phyloP scores from a whole-genome alignment of 768 basidiomycete genomes.

The Boletus sp. region DNA sequence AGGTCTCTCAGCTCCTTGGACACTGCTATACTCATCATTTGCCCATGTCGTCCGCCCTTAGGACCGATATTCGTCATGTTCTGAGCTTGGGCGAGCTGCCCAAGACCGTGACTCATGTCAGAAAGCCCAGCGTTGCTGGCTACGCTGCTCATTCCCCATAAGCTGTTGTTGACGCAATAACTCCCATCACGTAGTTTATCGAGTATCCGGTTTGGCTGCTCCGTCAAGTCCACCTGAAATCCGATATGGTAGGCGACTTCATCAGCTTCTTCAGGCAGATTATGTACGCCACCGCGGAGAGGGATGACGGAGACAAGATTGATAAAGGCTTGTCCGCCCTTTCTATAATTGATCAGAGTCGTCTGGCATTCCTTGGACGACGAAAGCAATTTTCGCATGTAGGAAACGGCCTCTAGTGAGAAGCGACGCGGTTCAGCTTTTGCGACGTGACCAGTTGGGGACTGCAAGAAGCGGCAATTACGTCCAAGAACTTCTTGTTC shows the following conservation, averaged over 20 bases:
- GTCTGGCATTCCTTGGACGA: constrained; percentile 88
- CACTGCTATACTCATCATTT: constrained; percentile 35
- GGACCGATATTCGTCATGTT: constrained; percentile 18
- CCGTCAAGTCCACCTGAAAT: constrained; percentile 91
- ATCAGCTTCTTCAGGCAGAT: constrained; percentile 49
- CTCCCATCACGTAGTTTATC: constrained; percentile 75
- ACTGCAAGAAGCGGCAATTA: constrained; percentile 90
- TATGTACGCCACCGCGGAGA: constrained; percentile 57
- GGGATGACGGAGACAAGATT: constrained; percentile 94
- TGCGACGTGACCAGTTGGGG: constrained; percentile 57
- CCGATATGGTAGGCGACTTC: constrained; percentile 88
- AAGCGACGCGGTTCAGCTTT: constrained; percentile 54
- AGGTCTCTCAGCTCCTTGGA: constrained; percentile 53
- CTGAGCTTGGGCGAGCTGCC: constrained; percentile 15
- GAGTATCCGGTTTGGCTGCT: constrained; percentile 81
- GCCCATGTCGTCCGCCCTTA: constrained; percentile 24
- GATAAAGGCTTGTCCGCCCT: constrained; percentile 80
- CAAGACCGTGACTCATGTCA: not conserved
- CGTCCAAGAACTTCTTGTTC: constrained; percentile 78
- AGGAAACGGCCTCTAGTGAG: constrained; percentile 61
- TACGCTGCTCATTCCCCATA: constrained; percentile 7
- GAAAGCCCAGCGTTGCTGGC: not conserved
- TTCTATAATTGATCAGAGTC: constrained; percentile 83
- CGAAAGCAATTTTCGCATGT: constrained; percentile 61
- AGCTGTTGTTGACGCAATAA: constrained; percentile 63